phyloP scores from a whole-genome alignment of 2,329 filamentous ascomycete genomes.

The Pseudogymnoascus sp. region DNA sequence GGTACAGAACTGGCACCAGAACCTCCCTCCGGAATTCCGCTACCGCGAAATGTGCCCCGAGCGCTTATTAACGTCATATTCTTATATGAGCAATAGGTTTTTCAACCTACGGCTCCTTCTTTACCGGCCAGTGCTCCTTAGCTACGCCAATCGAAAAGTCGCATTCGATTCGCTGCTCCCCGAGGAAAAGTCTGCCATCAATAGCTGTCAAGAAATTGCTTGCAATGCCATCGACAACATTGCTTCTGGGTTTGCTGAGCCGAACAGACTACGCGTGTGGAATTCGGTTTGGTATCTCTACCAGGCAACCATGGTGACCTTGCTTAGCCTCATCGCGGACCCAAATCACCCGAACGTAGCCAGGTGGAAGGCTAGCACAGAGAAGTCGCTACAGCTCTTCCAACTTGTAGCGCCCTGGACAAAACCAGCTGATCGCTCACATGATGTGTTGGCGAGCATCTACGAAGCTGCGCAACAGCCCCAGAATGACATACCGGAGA shows the following conservation, averaged over 20 bases:
- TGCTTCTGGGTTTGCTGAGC: neutral
- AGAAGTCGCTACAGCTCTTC: neutral
- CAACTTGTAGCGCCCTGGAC: neutral
- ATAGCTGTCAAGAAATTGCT: constrained; percentile 1
- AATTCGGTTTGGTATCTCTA: neutral
- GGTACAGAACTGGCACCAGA: neutral
- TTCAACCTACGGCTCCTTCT: neutral
- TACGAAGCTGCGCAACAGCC: neutral
- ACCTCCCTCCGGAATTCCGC: neutral
- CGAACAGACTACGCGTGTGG: neutral
- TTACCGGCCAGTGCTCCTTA: neutral
- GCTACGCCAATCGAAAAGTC: constrained; percentile 2
- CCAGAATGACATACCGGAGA: neutral
- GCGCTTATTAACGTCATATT: neutral
- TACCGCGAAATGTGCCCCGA: constrained; percentile 2
- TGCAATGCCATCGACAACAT: constrained; percentile 5
- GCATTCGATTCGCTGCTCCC: neutral
- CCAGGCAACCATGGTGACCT: neutral
- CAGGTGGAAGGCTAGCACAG: neutral
- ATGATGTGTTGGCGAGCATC: neutral
- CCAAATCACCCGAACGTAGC: neutral
- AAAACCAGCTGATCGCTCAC: neutral
- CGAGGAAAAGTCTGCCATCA: neutral
- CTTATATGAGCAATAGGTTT: constrained; percentile 4
- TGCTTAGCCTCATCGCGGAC: constrained; percentile 4